These are phyloP conservation scores for Xylaria scruposa DNA, from an alignment of 495 filamentous ascomycete species.

Conservation along the genomic window DNA sequence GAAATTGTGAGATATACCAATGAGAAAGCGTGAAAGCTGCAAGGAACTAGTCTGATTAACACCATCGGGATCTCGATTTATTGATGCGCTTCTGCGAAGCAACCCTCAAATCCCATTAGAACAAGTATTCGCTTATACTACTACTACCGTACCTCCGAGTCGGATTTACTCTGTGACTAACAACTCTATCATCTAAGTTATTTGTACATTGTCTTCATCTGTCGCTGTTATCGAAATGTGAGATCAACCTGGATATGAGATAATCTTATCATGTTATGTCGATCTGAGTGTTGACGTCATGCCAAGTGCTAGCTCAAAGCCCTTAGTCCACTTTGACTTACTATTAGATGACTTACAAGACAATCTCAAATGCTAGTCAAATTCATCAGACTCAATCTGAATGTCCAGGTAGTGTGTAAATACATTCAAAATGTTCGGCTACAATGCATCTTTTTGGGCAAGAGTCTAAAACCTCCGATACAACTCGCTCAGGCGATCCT, in stretches of 20 bases:
- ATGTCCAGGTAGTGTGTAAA: neutral
- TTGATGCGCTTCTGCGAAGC: conserved; percentile 18
- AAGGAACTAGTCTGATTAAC: neutral
- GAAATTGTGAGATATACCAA: conserved; percentile 3
- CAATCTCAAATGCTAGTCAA: neutral
- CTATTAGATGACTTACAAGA: neutral
- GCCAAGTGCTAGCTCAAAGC: neutral
- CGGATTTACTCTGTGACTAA: neutral
- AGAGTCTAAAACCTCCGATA: neutral
- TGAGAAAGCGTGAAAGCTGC: neutral
- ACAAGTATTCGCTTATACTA: neutral
- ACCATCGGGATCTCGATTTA: conserved; percentile 26
- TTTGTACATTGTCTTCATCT: neutral
- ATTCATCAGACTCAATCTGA: neutral
- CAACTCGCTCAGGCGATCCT: neutral
- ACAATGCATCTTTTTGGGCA: neutral
- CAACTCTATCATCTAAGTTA: neutral
- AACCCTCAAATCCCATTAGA: conserved; percentile 8
- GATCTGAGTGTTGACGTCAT: conserved; percentile 14
- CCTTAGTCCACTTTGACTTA: neutral
- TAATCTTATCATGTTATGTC: conserved; percentile 1
- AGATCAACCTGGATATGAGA: neutral
- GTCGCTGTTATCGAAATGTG: neutral
- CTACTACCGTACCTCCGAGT: neutral
- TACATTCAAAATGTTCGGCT: neutral